phyloP scores from a whole-genome alignment of 352 stramenopile species.

The Phytophthora pluvialis region DNA sequence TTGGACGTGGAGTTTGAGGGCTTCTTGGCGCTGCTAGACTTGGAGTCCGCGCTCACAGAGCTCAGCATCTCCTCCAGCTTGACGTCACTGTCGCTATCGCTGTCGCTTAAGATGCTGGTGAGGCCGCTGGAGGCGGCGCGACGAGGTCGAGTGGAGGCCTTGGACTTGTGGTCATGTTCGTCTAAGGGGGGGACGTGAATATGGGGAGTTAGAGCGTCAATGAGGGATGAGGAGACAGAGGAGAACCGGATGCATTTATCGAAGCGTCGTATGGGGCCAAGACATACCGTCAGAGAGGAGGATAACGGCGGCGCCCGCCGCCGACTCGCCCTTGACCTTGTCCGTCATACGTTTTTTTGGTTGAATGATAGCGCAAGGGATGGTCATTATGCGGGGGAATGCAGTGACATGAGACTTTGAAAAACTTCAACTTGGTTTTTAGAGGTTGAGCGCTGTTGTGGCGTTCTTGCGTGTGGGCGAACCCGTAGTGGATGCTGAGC shows the following conservation, averaged over 20 bases:
- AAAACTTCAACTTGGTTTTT: slow-evolving; percentile 22
- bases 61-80: slow-evolving; percentile 40
- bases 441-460: slow-evolving; percentile 20
- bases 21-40: slow-evolving; percentile 15
- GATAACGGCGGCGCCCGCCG: slow-evolving; percentile 35
- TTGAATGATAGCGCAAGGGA: background rate
- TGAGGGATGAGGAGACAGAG: slow-evolving; percentile 5
- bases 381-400: slow-evolving; percentile 1
- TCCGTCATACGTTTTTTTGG: slow-evolving; percentile 13
- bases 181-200: slow-evolving; percentile 20
- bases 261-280: background rate
- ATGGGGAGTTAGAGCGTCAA: background rate
- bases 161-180: slow-evolving; percentile 23
- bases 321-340: slow-evolving; percentile 29
- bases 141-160: slow-evolving; percentile 10
- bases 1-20: background rate
- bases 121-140: slow-evolving; percentile 10
- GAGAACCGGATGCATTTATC: background rate
- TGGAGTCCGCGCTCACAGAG: slow-evolving; percentile 11
- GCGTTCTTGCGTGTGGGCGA: slow-evolving; percentile 45
- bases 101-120: slow-evolving; percentile 37
- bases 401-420: slow-evolving; percentile 3
- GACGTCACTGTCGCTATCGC: slow-evolving; percentile 40
- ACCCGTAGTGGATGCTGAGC: background rate
- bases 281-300: slow-evolving; percentile 60